Evolutionary conservation across 495 filamentous ascomycete species (phyloP), one percentile per base, ranked within the genome.

Genomic region (Antarctomyces pellizariae): DNA sequence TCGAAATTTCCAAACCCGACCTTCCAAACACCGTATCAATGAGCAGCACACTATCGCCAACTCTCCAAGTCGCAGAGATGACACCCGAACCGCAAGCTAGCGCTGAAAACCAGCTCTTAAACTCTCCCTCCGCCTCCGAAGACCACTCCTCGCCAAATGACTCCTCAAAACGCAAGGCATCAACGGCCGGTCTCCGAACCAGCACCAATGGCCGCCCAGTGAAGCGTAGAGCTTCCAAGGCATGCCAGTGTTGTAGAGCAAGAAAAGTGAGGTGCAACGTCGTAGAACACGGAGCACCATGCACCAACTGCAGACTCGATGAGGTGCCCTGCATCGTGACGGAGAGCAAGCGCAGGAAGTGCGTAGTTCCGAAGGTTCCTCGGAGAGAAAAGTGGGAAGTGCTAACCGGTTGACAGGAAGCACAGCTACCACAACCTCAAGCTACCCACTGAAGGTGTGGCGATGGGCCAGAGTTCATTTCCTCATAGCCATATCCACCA

Each of bases 241-340:
- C 82, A 13, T 92, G 82, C 43, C 73, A 76, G 37, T 76, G 71
- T 36, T 92, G 82, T 42, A 61, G 82, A 29, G 64, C 74, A 13
- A 67, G 82, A 38, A 92, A 92, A 47, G 82, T 92, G n/a, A 61
- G 82, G 25, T 92, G 82, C 52, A 78, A 92, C 53, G 82, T 90
- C 33, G 76, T 83, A 23, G 77, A 89, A 38, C 71, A 71, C 49
- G 74, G 75, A 18, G 67, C 71, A 15, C 82, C 82, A 3, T 92
- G 82, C 45, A 78, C 73, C 11, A 92, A 90, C 51, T 92, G 82
- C 52, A 61, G 75, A 15, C 56, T 80, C 48, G 82, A 92, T 46
- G 69, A 77, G 36, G 78, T 90, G 28, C 72, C 79, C 37, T 92
- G 82, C 51, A 57, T 83, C 20, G 74, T 91, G 5, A 77, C 77